phyloP scores from a whole-genome alignment of 2,329 filamentous ascomycete species.

The Cordyceps militaris region DNA sequence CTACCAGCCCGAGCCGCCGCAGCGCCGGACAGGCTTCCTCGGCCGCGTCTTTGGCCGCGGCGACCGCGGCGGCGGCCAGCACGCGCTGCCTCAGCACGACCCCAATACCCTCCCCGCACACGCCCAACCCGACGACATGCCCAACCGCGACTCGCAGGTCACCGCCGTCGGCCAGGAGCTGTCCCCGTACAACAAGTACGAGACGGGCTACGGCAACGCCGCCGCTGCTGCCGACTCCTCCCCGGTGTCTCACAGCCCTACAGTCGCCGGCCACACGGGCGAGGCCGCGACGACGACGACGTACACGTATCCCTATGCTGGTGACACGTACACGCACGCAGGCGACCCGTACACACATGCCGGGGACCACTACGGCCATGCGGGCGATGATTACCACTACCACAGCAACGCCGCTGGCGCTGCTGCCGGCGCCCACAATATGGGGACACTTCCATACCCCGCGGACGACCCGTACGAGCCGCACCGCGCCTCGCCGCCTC shows the following conservation, averaged over 20 bases:
- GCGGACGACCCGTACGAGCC: conserved; percentile 7
- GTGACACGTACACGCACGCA: conserved; percentile 8
- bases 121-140: conserved; percentile 33
- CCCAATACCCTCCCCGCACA: conserved; percentile 32
- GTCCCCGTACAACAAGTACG: conserved; percentile 21
- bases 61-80: conserved; percentile 14
- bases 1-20: conserved; percentile 42
- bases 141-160: conserved; percentile 34
- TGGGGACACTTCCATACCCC: conserved; percentile 3
- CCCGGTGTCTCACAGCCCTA: not conserved
- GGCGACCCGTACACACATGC: conserved; percentile 10
- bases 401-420: not conserved
- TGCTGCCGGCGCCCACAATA: not conserved
- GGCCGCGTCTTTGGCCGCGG: conserved; percentile 25
- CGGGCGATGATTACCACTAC: conserved; percentile 4
- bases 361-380: conserved; percentile 11
- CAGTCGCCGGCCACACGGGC: not conserved
- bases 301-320: not conserved
- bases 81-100: conserved; percentile 16
- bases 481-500: not conserved
- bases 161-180: conserved; percentile 27
- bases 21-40: conserved; percentile 25
- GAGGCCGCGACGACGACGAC: not conserved
- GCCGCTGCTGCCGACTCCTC: not conserved
- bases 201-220: conserved; percentile 14